Base-by-base conservation (phyloP, 176 grass and related monocot species). In the bread wheat (Triticum aestivum) region DNA sequence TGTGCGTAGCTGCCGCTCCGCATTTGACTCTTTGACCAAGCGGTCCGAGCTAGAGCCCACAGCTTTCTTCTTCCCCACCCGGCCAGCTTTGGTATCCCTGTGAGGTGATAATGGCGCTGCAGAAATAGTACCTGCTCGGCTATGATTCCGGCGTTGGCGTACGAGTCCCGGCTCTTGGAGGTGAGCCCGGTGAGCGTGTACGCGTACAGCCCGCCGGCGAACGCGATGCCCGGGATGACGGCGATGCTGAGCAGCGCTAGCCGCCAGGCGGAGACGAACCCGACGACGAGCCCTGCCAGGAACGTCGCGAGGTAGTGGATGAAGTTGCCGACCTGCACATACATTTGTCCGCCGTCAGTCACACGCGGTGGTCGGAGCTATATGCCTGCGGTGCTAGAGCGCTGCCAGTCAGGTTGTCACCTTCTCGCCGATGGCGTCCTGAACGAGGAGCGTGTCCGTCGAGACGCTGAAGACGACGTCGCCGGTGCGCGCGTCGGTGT, bases 341-440 rank as follows among this genome's bases (percentile, higher is more conserved):
- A 41, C 59, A 38, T 64, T 39, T 9, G 72, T 30, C 42, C 24
- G 44, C 12, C 59, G 20, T 12, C 52, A 35, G 5, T 26, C 49
- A 39, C 45, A 49, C 0, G 45, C 13, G 11, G 0, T 12, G 41
- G 29, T 29, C 47, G 14, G 20, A 12, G 5, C 21, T 49, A 14
- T 49, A 49, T 49, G 54, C 12, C 3, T 3, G 3, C 26, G 32
- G 18, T 34, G 5, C 2, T 56, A n/a, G 39, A 80, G 49, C 29
- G 29, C 29, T 29, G 29, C 29, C 29, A 29, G 29, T 29, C 29
- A 29, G 29, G 29, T 29, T 29, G 29, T 29, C 29, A 94, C 95
- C 96, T 98, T 98, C 89, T 98, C 96, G 84, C 96, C 92, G 39
- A 98, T 98, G 91, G 96, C 96, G 80, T 98, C 96, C 90, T 98